A percentile compares a stretch with the other conserved stretches of the same genome.
These are phyloP conservation scores for Cystobasidium tubakii DNA, from an alignment of 768 basidiomycete genomes.

Conservation along the genomic window DNA sequence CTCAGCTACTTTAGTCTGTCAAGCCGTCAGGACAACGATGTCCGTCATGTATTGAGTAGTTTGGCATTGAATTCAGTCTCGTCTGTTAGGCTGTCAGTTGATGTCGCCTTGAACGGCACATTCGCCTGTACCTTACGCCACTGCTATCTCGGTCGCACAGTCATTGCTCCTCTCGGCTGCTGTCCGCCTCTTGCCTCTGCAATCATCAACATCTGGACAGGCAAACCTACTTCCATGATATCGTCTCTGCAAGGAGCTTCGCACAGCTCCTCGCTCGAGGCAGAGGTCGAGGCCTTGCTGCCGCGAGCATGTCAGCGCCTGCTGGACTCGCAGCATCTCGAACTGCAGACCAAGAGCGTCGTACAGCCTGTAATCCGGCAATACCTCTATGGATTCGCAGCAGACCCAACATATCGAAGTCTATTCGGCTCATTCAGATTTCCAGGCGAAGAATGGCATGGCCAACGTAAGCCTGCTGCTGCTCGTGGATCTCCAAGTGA, in stretches of 20 bases:
- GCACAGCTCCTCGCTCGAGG: constrained; percentile 4
- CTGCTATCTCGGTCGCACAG: no score
- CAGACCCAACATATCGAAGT: background rate
- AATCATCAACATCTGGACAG: background rate
- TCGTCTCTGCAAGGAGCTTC: background rate
- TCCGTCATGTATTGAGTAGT: background rate
- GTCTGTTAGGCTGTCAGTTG: background rate
- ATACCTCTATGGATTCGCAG: constrained; percentile 2
- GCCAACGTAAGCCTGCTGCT: background rate
- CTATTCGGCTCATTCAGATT: constrained; percentile 2
- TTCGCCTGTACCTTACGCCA: background rate
- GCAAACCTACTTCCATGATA: background rate
- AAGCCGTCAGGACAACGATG: background rate
- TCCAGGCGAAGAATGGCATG: background rate
- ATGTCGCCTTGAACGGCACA: no score
- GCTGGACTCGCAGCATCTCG: constrained; percentile 10
- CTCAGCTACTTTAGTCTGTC: background rate
- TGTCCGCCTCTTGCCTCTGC: background rate
- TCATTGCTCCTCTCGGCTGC: background rate
- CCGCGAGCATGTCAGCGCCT: background rate
- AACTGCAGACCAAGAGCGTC: background rate
- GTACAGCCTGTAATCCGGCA: constrained; percentile 7
- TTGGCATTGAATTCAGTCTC: no score
- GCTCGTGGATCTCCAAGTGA: background rate
- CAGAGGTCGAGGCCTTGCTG: constrained; percentile 7